Evolutionary conservation across 345 rosid species (phyloP).

Genomic region (Boechera divaricarpa): DNA sequence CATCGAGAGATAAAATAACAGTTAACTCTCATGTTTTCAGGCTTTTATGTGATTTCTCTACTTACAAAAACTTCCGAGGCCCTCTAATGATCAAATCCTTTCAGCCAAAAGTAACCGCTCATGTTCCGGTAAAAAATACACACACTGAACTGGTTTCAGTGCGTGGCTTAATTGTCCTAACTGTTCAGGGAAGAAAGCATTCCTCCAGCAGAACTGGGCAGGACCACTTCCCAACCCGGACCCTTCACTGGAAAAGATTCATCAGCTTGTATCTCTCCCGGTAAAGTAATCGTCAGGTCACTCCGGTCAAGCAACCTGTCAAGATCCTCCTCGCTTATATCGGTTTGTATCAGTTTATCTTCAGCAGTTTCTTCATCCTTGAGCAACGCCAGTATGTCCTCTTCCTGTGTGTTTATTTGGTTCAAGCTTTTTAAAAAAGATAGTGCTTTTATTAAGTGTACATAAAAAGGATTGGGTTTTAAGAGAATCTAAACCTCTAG

Average conservation of each 20-base stretch:
- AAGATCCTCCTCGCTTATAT: conserved; percentile 78
- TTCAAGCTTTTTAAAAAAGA: conserved; percentile 12
- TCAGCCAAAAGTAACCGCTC: conserved; percentile 27
- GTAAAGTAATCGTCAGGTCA: conserved; percentile 55
- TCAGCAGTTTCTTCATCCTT: conserved; percentile 82
- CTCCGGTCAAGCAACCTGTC: conserved; percentile 75
- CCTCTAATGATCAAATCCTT: conserved; percentile 17
- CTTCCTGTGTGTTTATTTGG: conserved; percentile 59
- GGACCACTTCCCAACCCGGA: conserved; percentile 99
- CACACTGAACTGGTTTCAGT: conserved; percentile 26
- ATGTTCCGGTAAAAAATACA: conserved; percentile 21
- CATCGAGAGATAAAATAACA: conserved; percentile 19
- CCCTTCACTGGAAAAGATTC: conserved; percentile 68
- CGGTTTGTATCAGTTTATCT: conserved; percentile 89
- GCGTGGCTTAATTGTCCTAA: conserved; percentile 32
- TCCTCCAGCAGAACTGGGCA: conserved; percentile 70
- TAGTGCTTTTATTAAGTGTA: neutral
- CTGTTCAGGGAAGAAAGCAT: conserved; percentile 83
- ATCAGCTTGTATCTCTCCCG: conserved; percentile 35
- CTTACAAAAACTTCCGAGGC: conserved; percentile 35
- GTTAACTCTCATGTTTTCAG: conserved; percentile 5
- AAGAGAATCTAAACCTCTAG: conserved; percentile 54
- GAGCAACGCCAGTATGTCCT: conserved; percentile 74
- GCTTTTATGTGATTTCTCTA: conserved; percentile 17
- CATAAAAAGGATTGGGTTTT: neutral